Evolutionary conservation across 2,329 filamentous ascomycete genomes (phyloP).

Genomic region (Pyricularia pennisetigena): DNA sequence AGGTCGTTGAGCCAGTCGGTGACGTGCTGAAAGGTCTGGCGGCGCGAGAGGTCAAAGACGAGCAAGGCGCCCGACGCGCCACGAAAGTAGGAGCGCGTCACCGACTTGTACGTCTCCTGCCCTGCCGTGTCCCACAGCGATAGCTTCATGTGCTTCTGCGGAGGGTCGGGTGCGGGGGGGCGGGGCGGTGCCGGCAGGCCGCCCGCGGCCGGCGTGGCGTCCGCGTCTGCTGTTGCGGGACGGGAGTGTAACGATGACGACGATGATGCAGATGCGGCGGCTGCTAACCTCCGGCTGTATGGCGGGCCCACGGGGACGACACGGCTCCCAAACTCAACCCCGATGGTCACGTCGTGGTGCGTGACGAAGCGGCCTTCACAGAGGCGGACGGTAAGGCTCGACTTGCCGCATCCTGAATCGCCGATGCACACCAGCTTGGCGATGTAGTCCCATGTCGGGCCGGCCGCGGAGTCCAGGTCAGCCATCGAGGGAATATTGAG

Average conservation of each 20-base stretch:
- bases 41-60: constrained; percentile 88
- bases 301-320: constrained; percentile 87
- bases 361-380: constrained; percentile 93
- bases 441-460: constrained; percentile 90
- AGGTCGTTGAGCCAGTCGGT: constrained; percentile 93
- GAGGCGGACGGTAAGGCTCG: constrained; percentile 83
- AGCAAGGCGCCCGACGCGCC: constrained; percentile 63
- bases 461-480: constrained; percentile 29
- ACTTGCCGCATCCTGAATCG: constrained; percentile 94
- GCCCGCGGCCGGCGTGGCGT: neutral
- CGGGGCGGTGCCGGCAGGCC: constrained; percentile 46
- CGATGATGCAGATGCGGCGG: constrained; percentile 4
- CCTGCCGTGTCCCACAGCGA: constrained; percentile 94
- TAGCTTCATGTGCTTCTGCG: constrained; percentile 80
- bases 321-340: constrained; percentile 89
- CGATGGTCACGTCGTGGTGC: constrained; percentile 94
- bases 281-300: constrained; percentile 37
- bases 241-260: constrained; percentile 10
- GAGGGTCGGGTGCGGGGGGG: constrained; percentile 18
- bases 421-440: constrained; percentile 97
- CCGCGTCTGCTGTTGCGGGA: constrained; percentile 8
- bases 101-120: constrained; percentile 95
- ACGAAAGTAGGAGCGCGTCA: constrained; percentile 88
- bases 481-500: neutral
- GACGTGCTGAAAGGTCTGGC: constrained; percentile 75